phyloP scores from a whole-genome alignment of 2,329 filamentous ascomycete species.

The Diaporthe citrichinensis region DNA sequence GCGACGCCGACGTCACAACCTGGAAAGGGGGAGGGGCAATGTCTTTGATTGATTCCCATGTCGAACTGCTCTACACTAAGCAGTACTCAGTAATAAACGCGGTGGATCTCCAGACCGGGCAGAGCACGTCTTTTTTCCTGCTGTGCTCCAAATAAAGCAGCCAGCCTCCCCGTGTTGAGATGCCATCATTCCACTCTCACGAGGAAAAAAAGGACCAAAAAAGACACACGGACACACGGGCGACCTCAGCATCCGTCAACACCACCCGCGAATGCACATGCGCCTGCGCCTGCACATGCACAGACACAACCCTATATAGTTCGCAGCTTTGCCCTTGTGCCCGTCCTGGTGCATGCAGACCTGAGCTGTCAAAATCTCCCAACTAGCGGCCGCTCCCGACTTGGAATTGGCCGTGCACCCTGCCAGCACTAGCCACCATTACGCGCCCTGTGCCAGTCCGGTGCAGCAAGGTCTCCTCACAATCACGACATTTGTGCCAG shows the following conservation, averaged over 20 bases:
- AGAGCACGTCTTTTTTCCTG: conserved; percentile 9
- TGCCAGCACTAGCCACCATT: not conserved
- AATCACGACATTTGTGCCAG: conserved; percentile 31
- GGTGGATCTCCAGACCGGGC: conserved; percentile 11
- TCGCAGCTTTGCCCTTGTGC: not conserved
- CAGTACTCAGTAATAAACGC: not conserved
- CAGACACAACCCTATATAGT: not conserved
- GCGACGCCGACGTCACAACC: conserved; percentile 27
- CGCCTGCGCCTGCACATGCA: not conserved
- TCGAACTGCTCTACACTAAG: not conserved
- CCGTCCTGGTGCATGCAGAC: conserved; percentile 4
- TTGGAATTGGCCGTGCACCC: conserved; percentile 20
- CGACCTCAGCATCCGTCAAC: conserved; percentile 4
- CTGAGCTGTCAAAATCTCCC: conserved; percentile 20
- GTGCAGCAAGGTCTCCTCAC: conserved; percentile 28
- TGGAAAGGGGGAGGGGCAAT: conserved; percentile 31
- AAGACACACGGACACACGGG: conserved; percentile 4
- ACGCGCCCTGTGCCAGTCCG: not conserved
- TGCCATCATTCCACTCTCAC: conserved; percentile 9
- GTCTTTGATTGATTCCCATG: conserved; percentile 32
- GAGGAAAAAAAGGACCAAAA: not conserved
- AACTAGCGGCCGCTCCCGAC: conserved; percentile 27
- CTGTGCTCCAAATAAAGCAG: conserved; percentile 17
- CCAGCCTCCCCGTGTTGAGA: conserved; percentile 2
- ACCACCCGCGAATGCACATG: not conserved